Evolutionary conservation across 768 basidiomycete genomes (phyloP).

Genomic region (Porpolomopsis calyptriformis): DNA sequence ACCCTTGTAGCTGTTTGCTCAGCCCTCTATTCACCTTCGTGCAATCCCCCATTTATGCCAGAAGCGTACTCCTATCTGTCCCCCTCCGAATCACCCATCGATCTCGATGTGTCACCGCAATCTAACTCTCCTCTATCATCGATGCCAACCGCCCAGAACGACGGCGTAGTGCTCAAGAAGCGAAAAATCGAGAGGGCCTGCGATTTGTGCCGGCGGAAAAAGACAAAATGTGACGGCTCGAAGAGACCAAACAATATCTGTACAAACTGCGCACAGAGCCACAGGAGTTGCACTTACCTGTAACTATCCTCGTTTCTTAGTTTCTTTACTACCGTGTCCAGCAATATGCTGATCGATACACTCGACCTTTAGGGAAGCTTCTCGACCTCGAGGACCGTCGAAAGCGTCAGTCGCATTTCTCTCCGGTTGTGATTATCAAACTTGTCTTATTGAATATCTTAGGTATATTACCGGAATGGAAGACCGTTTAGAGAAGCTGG

Average conservation of each 20-base stretch:
- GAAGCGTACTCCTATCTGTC: no score
- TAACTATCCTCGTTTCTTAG: slow-evolving; percentile 20
- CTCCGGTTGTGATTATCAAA: neutral
- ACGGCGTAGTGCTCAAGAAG: slow-evolving; percentile 19
- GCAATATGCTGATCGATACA: slow-evolving; percentile 1
- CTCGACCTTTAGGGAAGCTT: slow-evolving; percentile 36
- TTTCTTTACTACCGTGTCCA: neutral
- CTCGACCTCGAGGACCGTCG: slow-evolving; percentile 55
- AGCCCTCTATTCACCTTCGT: no score
- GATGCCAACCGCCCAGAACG: neutral
- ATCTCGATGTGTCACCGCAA: no score
- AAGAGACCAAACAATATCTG: slow-evolving; percentile 40
- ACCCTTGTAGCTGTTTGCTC: no score
- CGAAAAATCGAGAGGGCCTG: slow-evolving; percentile 47
- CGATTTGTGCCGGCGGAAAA: slow-evolving; percentile 47
- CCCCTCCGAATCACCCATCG: no score
- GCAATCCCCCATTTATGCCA: no score
- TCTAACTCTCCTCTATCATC: neutral
- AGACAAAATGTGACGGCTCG: slow-evolving; percentile 53
- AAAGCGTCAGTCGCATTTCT: slow-evolving; percentile 42
- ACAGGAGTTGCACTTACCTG: slow-evolving; percentile 52
- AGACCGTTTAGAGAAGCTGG: slow-evolving; percentile 46
- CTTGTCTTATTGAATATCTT: slow-evolving; percentile 2
- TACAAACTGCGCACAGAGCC: slow-evolving; percentile 44
- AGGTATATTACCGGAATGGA: slow-evolving; percentile 53